Conservation (phyloP, 2,329 filamentous ascomycete species). For the Talaromyces sp. region DNA sequence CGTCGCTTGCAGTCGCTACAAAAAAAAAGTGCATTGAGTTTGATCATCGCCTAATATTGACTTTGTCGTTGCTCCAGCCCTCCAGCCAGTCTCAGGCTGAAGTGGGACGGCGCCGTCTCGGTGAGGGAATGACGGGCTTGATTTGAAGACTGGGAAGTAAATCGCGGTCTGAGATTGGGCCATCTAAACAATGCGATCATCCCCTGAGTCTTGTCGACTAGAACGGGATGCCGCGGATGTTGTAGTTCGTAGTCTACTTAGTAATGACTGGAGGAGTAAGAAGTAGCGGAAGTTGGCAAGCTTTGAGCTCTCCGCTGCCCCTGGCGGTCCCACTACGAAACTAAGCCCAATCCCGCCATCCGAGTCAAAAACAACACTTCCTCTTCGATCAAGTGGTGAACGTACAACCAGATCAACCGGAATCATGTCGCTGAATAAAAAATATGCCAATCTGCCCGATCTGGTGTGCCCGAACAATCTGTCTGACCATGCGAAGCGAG, state of each 20-base stretch:
- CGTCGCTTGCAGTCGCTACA: background rate
- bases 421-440: slow-evolving; percentile 70
- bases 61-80: background rate
- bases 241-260: background rate
- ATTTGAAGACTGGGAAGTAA: background rate
- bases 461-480: slow-evolving; percentile 50
- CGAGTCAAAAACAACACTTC: background rate
- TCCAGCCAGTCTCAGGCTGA: background rate
- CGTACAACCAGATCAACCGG: background rate
- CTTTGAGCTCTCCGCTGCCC: slow-evolving; percentile 1
- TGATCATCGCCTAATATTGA: background rate
- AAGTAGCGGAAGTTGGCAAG: background rate
- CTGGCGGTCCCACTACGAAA: background rate
- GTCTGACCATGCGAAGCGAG: no score
- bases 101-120: background rate
- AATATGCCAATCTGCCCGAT: slow-evolving; percentile 78
- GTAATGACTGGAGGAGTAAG: background rate
- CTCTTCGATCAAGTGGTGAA: background rate
- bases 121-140: background rate
- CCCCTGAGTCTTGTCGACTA: background rate
- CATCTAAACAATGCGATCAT: background rate
- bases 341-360: background rate
- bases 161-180: no score
- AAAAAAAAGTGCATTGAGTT: background rate
- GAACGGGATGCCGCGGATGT: background rate